Base-by-base conservation (phyloP, 371 early-diverging fungal genomes). In the Choanephora cucurbitarum region DNA sequence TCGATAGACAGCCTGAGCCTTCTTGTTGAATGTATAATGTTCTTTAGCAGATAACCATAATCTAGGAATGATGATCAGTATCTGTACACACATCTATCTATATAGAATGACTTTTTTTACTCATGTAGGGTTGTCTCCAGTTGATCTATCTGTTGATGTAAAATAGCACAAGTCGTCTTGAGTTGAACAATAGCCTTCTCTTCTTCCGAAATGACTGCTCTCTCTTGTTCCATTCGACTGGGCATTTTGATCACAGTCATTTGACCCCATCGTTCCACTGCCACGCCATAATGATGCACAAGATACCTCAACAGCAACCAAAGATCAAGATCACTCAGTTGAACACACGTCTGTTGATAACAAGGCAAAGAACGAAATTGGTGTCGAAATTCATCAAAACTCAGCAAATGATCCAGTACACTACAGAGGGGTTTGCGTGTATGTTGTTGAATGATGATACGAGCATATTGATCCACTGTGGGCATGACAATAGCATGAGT, bases 161-260 rank as follows among this genome's bases (percentile, higher is more conserved):
- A 62, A 14, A 62, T 70, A n/a, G 61, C 21, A 28, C 74, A 69
- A 0, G 81, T 75, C 11, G 68, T 65, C 50, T 68, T 70, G 15
- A 84, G 52, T 44, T 66, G 70, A 13, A 82, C 49, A 1, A 84
- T 69, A 1, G 82, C 82, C 28, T 68, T 64, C 49, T 84, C 84
- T 19, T 73, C 72, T 3, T 70, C 58, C 8, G 64, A 68, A 17
- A 83, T 77, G 4, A 45, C 52, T 21, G 70, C 65, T 8, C 13
- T 23, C 17, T 44, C 45, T 8, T 44, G 23, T 39, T 58, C 58
- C 21, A 39, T 44, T 31, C 48, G 22, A 4, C 45, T 22, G 7
- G 58, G 52, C n/a, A 77, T 68, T 49, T 77, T 77, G 49, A 77
- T 62, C 18, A 67, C 41, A 0, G 42, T 52, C 2, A 21, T 66